These are phyloP conservation scores for Dionaea muscipula DNA, from an alignment of 179 eudicot genomes.

Conservation along the genomic window DNA sequence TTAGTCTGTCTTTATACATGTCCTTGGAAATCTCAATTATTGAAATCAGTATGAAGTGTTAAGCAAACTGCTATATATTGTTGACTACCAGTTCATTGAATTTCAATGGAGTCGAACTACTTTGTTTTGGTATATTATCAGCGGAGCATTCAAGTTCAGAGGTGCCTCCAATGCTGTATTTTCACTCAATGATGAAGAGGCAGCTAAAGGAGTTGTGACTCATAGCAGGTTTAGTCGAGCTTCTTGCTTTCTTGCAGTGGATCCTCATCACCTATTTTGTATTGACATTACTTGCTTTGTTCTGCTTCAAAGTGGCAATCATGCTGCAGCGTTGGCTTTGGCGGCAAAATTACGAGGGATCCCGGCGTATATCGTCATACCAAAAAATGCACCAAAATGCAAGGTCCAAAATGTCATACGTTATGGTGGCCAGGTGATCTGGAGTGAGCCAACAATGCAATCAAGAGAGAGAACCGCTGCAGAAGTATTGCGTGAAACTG, in stretches of 20 bases:
- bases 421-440: conserved; percentile 72
- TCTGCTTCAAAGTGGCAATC: conserved; percentile 58
- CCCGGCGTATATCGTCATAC: conserved; percentile 76
- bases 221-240: conserved; percentile 64
- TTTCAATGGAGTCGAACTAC: not conserved
- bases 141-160: conserved; percentile 93
- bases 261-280: not conserved
- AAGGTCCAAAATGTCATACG: conserved; percentile 83
- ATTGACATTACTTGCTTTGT: not conserved
- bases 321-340: conserved; percentile 85
- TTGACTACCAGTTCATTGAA: not conserved
- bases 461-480: conserved; percentile 62
- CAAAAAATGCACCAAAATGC: conserved; percentile 89
- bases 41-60: too few relatives aligned
- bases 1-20: too few relatives aligned
- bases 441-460: conserved; percentile 68
- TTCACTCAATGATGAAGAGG: conserved; percentile 64
- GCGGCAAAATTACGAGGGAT: conserved; percentile 88
- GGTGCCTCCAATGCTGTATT: conserved; percentile 92
- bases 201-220: conserved; percentile 81
- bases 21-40: too few relatives aligned
- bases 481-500: conserved; percentile 65
- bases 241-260: not conserved
- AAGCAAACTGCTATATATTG: not conserved
- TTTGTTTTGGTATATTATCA: conserved; percentile 13